Conservation (phyloP, 2,329 filamentous ascomycete species). For the Ramichloridium luteum region DNA sequence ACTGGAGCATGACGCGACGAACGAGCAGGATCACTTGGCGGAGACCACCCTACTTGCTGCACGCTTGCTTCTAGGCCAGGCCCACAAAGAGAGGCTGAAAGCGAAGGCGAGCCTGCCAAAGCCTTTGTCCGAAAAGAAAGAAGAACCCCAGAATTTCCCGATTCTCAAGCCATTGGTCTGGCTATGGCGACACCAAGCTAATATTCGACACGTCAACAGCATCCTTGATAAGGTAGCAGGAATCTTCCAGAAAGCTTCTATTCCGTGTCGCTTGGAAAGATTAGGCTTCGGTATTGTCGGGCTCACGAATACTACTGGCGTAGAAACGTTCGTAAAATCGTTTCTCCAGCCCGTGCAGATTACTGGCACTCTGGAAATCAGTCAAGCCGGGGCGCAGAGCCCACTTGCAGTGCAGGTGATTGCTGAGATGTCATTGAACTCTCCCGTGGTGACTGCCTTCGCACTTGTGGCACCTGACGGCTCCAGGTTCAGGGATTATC, state of each 20-base stretch:
- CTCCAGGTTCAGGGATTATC: background rate
- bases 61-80: constrained; percentile 63
- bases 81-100: constrained; percentile 63
- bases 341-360: background rate
- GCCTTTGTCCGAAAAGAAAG: constrained; percentile 41
- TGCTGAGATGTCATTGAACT: background rate
- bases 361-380: background rate
- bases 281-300: background rate
- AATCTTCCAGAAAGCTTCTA: background rate
- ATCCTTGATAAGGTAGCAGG: background rate
- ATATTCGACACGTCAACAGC: background rate
- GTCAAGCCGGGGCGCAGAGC: no score
- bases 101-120: constrained; percentile 53
- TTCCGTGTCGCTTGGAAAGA: background rate
- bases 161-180: background rate
- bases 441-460: background rate
- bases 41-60: constrained; percentile 55
- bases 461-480: background rate
- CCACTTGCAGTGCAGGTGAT: background rate
- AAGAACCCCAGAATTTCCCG: constrained; percentile 18
- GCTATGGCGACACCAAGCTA: background rate
- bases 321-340: background rate
- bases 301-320: background rate
- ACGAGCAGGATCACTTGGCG: constrained; percentile 39
- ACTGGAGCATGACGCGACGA: constrained; percentile 12